A percentile compares a stretch with the other conserved stretches of the same genome.
Conservation (phyloP, 2,329 filamentous ascomycete genomes). For the Aspergillus hiratsukae region DNA sequence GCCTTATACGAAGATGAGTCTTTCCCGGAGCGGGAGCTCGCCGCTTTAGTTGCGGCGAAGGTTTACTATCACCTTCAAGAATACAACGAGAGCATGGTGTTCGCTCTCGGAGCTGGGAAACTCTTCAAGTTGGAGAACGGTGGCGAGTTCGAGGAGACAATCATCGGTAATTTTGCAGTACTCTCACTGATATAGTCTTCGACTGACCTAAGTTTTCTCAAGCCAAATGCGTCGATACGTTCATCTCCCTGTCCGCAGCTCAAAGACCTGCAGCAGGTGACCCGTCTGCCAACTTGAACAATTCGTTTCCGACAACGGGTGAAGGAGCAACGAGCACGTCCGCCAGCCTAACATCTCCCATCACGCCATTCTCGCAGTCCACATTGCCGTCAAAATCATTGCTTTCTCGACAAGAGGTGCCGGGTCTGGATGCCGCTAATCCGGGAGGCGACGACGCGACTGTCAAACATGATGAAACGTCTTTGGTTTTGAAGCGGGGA, state of each 20-base stretch:
- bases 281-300: conserved; percentile 66
- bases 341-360: conserved; percentile 72
- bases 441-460: conserved; percentile 54
- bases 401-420: conserved; percentile 73
- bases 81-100: conserved; percentile 99
- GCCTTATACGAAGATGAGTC: conserved; percentile 93
- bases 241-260: conserved; percentile 73
- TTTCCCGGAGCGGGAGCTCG: conserved; percentile 90
- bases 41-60: conserved; percentile 91
- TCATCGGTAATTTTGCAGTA: conserved; percentile 61
- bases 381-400: conserved; percentile 90
- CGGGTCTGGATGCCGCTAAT: conserved; percentile 51
- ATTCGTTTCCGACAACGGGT: conserved; percentile 66
- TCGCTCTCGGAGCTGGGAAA: conserved; percentile 89
- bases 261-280: conserved; percentile 49
- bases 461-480: conserved; percentile 51
- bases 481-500: conserved; percentile 64
- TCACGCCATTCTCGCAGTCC: conserved; percentile 92
- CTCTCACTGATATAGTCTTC: not conserved
- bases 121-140: conserved; percentile 88
- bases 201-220: not conserved
- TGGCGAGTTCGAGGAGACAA: conserved; percentile 97
- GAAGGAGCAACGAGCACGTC: conserved; percentile 63
- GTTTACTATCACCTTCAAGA: conserved; percentile 98
- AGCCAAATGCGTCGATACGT: conserved; percentile 95